phyloP scores from a whole-genome alignment of 1,284 basidiomycete genomes.

The Naganishia sp. region DNA sequence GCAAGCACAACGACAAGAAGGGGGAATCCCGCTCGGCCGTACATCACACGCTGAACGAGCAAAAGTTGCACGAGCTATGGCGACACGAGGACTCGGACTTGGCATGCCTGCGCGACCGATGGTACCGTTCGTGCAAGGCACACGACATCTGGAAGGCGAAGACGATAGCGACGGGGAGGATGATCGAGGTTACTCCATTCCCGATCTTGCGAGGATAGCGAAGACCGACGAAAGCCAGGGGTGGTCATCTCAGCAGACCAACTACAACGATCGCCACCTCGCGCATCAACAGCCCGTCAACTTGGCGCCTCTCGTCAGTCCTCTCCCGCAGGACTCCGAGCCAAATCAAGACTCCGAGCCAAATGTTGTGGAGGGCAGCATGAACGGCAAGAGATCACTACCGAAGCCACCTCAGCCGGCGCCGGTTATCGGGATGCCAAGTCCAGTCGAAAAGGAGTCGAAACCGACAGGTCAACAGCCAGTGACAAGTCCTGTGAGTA shows the following conservation, averaged over 20 bases:
- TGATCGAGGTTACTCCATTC: slow-evolving; percentile 24
- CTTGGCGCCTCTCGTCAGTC: slow-evolving; percentile 13
- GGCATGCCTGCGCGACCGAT: slow-evolving; percentile 40
- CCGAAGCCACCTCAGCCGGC: slow-evolving; percentile 42
- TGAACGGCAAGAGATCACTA: slow-evolving; percentile 30
- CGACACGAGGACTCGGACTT: slow-evolving; percentile 50
- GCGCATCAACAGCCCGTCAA: not conserved
- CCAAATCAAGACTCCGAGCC: not conserved
- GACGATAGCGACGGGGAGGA: slow-evolving; percentile 34
- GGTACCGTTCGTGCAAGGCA: slow-evolving; percentile 38
- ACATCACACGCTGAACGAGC: slow-evolving; percentile 61
- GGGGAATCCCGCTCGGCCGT: slow-evolving; percentile 69
- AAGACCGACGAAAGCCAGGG: not conserved
- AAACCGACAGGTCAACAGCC: slow-evolving; percentile 20
- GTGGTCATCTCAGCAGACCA: not conserved
- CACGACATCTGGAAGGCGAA: slow-evolving; percentile 49
- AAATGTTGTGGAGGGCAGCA: slow-evolving; percentile 1
- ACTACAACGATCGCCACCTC: not conserved
- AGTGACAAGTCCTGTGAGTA: slow-evolving; percentile 20
- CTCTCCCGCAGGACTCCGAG: not conserved
- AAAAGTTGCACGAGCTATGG: slow-evolving; percentile 48
- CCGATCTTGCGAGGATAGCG: slow-evolving; percentile 2
- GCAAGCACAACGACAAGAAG: slow-evolving; percentile 58
- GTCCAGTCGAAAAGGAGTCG: slow-evolving; percentile 36
- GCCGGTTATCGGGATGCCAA: slow-evolving; percentile 43